A percentile compares a stretch with the other conserved stretches of the same genome.
These are phyloP conservation scores for Barnettozyma salicaria DNA, from an alignment of 805 yeast genomes.

Conservation along the genomic window DNA sequence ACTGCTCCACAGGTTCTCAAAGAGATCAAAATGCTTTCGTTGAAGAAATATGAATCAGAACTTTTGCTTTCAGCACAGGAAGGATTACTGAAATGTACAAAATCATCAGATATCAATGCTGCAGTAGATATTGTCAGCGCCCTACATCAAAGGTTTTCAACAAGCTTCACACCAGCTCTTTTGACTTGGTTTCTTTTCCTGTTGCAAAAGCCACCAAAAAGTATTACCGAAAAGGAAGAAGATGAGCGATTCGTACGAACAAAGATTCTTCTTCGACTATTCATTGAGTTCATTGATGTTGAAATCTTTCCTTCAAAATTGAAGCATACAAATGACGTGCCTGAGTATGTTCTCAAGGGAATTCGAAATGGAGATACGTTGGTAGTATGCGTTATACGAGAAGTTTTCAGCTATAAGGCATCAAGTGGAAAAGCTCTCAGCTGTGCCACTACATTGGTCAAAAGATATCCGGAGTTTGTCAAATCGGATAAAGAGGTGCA, in stretches of 20 bases:
- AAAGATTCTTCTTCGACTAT: constrained; percentile 41
- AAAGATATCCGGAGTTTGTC: constrained; percentile 37
- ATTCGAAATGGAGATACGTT: constrained; percentile 33
- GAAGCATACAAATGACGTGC: constrained; percentile 39
- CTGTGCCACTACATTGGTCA: constrained; percentile 43
- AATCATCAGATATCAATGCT: constrained; percentile 53
- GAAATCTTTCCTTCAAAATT: constrained; percentile 45
- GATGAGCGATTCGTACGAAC: constrained; percentile 35
- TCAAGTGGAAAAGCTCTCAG: constrained; percentile 30
- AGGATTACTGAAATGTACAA: constrained; percentile 46
- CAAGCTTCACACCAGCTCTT: constrained; percentile 45
- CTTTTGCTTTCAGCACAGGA: constrained; percentile 57
- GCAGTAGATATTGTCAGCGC: constrained; percentile 64
- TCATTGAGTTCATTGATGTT: constrained; percentile 52
- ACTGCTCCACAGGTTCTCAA: constrained; percentile 41
- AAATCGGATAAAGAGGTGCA: constrained; percentile 25
- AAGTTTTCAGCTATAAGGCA: constrained; percentile 37
- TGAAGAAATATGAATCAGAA: constrained; percentile 74
- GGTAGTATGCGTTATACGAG: constrained; percentile 39
- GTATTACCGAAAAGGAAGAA: constrained; percentile 38
- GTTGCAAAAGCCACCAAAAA: constrained; percentile 33
- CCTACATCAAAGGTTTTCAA: constrained; percentile 68
- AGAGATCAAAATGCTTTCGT: constrained; percentile 56
- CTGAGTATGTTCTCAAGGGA: constrained; percentile 36
- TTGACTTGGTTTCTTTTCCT: constrained; percentile 37